Base-by-base conservation (phyloP, 345 rosid species). In the Salix dunnii region DNA sequence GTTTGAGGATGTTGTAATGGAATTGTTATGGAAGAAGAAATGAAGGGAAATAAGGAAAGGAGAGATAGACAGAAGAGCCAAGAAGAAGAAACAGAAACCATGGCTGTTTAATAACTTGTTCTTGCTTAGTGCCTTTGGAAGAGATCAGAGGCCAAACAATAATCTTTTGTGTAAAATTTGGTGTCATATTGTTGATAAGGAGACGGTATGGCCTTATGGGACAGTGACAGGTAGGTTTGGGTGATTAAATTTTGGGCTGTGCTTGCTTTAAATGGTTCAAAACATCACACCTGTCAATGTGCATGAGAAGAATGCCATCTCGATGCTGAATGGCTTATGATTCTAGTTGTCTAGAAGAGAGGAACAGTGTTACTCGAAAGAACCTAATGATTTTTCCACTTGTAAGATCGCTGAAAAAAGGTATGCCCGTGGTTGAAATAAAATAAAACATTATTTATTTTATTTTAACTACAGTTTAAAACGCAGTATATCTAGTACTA, bases 11-110 rank as follows among this genome's bases (percentile, higher is more conserved):
- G 74, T 9, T 76, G 71, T 68, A 81, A 64, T 43, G 83, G 79
- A 33, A 86, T 76, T 18, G 71, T 72, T 64, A 76, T 79, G 67
- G 81, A 80, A 69, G 70, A 64, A 30, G 66, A 62, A 16, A 6
- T 36, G 18, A 36, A 5, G 20, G 74, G 71, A 49, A 70, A 62
- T 28, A 74, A 11, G 25, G 68, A 77, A 9, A 84, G 43, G 28
- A 78, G 31, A 64, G 67, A 62, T 4, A 84, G 40, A 36, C 18
- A 38, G 35, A 53, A 61, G 38, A 79, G 70, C 31, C 25, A 46
- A 48, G 23, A 68, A 55, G 65, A 38, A 76, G 62, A 25, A 46
- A 61, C 12, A 65, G 72, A 72, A 71, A 30, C 77, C 82, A 80
- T 80, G 71, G 68, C 46, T 48, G 21, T n/a, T 51, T 48, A 48